Conservation (phyloP, 2,329 filamentous ascomycete genomes). For the Mycosphaerelloides madeirae region DNA sequence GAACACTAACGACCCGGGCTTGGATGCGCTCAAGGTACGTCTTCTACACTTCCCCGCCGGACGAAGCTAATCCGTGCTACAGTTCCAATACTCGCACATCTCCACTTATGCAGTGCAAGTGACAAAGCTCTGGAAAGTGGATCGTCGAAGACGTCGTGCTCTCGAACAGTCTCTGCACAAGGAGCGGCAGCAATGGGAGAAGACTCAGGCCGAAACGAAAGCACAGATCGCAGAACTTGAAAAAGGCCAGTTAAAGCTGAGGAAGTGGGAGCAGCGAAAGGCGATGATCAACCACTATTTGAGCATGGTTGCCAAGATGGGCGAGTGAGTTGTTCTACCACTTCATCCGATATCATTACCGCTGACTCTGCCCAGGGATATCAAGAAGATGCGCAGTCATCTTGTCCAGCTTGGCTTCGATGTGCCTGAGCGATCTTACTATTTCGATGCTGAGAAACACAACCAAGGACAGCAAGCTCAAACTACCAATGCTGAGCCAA, state of each 20-base stretch:
- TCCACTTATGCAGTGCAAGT: conserved; percentile 30
- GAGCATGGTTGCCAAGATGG: conserved; percentile 31
- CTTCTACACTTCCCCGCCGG: not conserved
- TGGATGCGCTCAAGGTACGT: conserved; percentile 41
- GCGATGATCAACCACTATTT: conserved; percentile 35
- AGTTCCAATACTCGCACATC: conserved; percentile 47
- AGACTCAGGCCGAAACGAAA: conserved; percentile 21
- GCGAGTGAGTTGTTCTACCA: conserved; percentile 22
- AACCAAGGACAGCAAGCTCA: conserved; percentile 1
- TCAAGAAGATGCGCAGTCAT: conserved; percentile 25
- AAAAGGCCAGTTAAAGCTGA: conserved; percentile 23
- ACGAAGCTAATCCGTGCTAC: conserved; percentile 6
- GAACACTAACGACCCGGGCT: conserved; percentile 32
- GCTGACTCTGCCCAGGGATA: conserved; percentile 24
- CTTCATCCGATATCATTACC: not conserved
- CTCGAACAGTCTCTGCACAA: conserved; percentile 22
- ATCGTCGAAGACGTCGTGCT: conserved; percentile 16
- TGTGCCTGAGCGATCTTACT: conserved; percentile 24
- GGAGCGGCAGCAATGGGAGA: conserved; percentile 24
- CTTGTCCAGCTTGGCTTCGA: conserved; percentile 28
- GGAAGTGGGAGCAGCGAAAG: conserved; percentile 31
- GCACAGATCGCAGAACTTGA: conserved; percentile 19
- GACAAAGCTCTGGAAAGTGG: conserved; percentile 20
- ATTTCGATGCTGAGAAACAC: conserved; percentile 10
- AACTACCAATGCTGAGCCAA: not conserved